These are phyloP conservation scores for Metschnikowia corniflorae DNA, from an alignment of 805 yeast species.

Conservation along the genomic window DNA sequence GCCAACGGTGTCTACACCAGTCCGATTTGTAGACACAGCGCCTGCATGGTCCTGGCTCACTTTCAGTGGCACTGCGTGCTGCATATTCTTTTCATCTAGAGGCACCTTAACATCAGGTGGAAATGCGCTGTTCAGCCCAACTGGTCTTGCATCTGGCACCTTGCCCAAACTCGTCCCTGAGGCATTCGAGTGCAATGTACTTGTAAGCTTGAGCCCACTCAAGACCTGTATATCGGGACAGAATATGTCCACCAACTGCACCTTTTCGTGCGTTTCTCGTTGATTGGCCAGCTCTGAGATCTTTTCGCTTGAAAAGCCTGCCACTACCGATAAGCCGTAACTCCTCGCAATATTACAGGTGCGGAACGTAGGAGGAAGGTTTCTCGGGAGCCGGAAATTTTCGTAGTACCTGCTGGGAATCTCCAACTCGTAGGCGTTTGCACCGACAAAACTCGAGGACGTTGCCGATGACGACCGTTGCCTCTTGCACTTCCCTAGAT, in stretches of 20 bases:
- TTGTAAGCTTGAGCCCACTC: conserved; percentile 26
- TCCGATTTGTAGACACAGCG: neutral
- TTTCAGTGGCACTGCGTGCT: neutral
- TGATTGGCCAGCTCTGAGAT: conserved; percentile 17
- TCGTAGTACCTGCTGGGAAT: conserved; percentile 39
- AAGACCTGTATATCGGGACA: conserved; percentile 32
- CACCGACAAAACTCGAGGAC: conserved; percentile 10
- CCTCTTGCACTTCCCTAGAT: conserved; percentile 32
- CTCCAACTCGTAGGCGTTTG: conserved; percentile 37
- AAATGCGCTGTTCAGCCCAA: conserved; percentile 27
- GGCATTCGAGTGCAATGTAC: conserved; percentile 23
- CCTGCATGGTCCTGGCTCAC: neutral
- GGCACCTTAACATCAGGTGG: conserved; percentile 54
- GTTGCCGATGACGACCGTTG: conserved; percentile 25
- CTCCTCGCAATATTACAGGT: conserved; percentile 52
- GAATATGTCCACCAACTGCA: conserved; percentile 29
- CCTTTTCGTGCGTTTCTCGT: conserved; percentile 19
- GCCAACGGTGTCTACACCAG: neutral
- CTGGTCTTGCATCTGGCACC: neutral
- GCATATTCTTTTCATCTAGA: conserved; percentile 21
- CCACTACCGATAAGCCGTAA: conserved; percentile 36
- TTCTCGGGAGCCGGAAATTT: conserved; percentile 44
- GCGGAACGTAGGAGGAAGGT: conserved; percentile 50
- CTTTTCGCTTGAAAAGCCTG: conserved; percentile 24
- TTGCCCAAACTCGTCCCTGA: conserved; percentile 21